Conservation (phyloP, 2,329 filamentous ascomycete species). For the Alternaria brassicae region DNA sequence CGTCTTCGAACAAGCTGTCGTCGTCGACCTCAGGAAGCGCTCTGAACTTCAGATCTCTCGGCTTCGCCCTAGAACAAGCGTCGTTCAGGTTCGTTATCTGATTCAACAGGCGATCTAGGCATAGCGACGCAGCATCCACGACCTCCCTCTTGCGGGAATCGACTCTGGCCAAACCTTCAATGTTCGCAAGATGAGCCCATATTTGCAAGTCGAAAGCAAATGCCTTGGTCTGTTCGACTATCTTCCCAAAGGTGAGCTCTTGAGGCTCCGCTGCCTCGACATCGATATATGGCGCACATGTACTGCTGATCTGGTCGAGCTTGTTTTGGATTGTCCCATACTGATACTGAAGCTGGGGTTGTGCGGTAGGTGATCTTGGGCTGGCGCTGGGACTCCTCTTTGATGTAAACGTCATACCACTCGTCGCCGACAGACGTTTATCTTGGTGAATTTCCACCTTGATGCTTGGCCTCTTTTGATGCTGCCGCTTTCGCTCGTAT, state of each 20-base stretch:
- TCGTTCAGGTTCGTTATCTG: slow-evolving; percentile 19
- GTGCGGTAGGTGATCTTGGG: slow-evolving; percentile 18
- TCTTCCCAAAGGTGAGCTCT: slow-evolving; percentile 37
- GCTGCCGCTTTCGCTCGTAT: slow-evolving; percentile 9
- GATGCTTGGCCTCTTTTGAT: slow-evolving; percentile 26
- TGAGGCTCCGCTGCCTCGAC: slow-evolving; percentile 32
- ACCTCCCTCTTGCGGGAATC: slow-evolving; percentile 21
- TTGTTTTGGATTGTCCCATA: slow-evolving; percentile 26
- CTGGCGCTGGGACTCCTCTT: slow-evolving; percentile 27
- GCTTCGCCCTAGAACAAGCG: slow-evolving; percentile 25
- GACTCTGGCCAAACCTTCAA: slow-evolving; percentile 25
- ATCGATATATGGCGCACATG: slow-evolving; percentile 27
- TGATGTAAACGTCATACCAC: not conserved
- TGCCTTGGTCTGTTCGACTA: slow-evolving; percentile 28
- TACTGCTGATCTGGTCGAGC: slow-evolving; percentile 22
- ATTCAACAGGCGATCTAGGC: slow-evolving; percentile 24
- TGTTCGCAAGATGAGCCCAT: slow-evolving; percentile 29
- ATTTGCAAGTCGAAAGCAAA: slow-evolving; percentile 32
- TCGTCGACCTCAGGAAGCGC: slow-evolving; percentile 15
- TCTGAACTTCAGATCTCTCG: slow-evolving; percentile 31
- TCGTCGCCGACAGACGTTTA: slow-evolving; percentile 2
- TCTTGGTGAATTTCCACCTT: slow-evolving; percentile 36
- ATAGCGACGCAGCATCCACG: slow-evolving; percentile 25
- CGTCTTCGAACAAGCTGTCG: slow-evolving; percentile 17
- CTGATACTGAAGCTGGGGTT: slow-evolving; percentile 29